Base-by-base conservation (phyloP, 139 green algal genomes). In the Parachlorella kessleri region DNA sequence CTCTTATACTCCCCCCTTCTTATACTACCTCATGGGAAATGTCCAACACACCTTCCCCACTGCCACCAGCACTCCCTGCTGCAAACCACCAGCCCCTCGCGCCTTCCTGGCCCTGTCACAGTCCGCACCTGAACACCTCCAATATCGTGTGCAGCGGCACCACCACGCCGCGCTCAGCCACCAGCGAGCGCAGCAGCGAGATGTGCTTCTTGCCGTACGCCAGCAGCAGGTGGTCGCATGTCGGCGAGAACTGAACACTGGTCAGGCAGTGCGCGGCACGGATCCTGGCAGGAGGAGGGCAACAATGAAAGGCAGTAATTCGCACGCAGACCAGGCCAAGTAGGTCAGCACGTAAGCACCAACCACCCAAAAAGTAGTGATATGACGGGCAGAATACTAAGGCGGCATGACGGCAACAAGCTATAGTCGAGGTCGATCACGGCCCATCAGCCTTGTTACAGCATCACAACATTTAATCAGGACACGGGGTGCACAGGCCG, bases 211-310 rank as follows among this genome's bases (percentile, higher is more conserved):
- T 88, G 39, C 95, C 95, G 79, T 98, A 98, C 3, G 95, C 93
- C 37, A 98, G 82, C 65, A 98, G 86, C 48, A 98, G 70, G 78
- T 98, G 94, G 59, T 88, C 64, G 2, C 84, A 91, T 4, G 88
- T 90, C 54, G 95, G 95, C 7, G 90, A 95, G 80, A 98, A 95
- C 87, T 98, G 95, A 24, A 98, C 88, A 65, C 82, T 93, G n/a
- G 95, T 98, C 42, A 98, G 87, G 89, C 95, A 98, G 88, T 98
- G 95, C 7, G 94, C 95, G 7, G 95, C 95, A n/a, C 83, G 85
- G n/a, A 98, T 87, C 38, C 77, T 81, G 72, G n/a, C n/a, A n/a
- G n/a, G n/a, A n/a, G n/a, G n/a, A n/a, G n/a, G n/a, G n/a, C n/a
- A n/a, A n/a, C n/a, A n/a, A n/a, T n/a, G n/a, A n/a, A n/a, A n/a